Conservation (phyloP, 768 basidiomycete species). For the Calocybe indica region DNA sequence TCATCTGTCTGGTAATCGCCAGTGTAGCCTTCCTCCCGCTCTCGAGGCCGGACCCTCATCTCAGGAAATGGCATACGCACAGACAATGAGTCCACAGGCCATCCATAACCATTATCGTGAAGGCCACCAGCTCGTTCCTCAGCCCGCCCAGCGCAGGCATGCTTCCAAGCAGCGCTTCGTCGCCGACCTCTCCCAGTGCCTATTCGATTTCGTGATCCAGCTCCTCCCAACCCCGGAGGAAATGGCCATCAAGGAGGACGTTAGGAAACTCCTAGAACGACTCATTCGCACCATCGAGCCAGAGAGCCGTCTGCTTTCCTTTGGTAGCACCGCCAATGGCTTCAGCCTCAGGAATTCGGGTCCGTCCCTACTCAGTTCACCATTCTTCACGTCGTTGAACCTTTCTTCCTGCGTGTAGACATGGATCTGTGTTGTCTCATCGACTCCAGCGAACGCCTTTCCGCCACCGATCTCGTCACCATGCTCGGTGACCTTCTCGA, state of each 20-base stretch:
- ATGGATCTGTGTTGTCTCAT: slow-evolving; percentile 99
- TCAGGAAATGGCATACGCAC: slow-evolving; percentile 33
- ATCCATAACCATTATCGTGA: slow-evolving; percentile 30
- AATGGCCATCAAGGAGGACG: slow-evolving; percentile 92
- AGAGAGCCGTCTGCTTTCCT: slow-evolving; percentile 82
- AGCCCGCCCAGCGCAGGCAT: slow-evolving; percentile 29
- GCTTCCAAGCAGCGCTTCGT: slow-evolving; percentile 59
- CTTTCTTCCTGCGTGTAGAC: slow-evolving; percentile 44
- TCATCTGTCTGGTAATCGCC: slow-evolving; percentile 11
- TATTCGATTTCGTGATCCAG: slow-evolving; percentile 92
- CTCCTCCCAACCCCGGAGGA: slow-evolving; percentile 87
- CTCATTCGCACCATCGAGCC: slow-evolving; percentile 95
- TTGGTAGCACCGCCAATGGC: slow-evolving; percentile 95
- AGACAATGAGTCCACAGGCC: slow-evolving; percentile 31
- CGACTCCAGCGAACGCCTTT: slow-evolving; percentile 74
- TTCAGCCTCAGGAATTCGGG: slow-evolving; percentile 96
- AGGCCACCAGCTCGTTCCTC: slow-evolving; percentile 5
- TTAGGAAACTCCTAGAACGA: slow-evolving; percentile 89
- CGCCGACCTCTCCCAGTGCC: slow-evolving; percentile 79
- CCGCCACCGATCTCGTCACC: slow-evolving; percentile 87
- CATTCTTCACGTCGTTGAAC: slow-evolving; percentile 6
- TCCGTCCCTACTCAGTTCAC: slow-evolving; percentile 20
- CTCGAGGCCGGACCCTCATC: slow-evolving; percentile 12
- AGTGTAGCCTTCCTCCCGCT: slow-evolving; percentile 13
- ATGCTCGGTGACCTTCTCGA: slow-evolving; percentile 91